Evolutionary conservation across 305 asterid genomes (phyloP).

Genomic region (Fraxinus angustifolia): DNA sequence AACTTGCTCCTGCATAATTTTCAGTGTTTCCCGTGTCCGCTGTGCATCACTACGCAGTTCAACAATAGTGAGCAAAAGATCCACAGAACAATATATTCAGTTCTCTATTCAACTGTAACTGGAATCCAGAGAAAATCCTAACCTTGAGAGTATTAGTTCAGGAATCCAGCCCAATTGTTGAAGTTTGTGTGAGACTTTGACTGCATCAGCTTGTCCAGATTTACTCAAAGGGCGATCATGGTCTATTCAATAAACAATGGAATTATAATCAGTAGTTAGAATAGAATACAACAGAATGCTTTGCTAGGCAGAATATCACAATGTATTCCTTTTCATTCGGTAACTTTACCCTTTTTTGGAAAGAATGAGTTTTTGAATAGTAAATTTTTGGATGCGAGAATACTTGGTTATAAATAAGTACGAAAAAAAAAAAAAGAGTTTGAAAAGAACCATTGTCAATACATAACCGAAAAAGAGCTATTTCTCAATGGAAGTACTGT

Average conservation of each 20-base stretch:
- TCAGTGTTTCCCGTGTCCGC: constrained; percentile 76
- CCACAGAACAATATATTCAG: background rate
- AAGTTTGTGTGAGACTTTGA: constrained; percentile 62
- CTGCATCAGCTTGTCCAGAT: constrained; percentile 73
- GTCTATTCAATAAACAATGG: constrained; percentile 36
- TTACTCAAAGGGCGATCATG: constrained; percentile 89
- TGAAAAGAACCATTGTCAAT: no score
- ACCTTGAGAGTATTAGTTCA: constrained; percentile 78
- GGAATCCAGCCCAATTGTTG: constrained; percentile 83
- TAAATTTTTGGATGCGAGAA: no score
- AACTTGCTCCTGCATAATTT: constrained; percentile 77
- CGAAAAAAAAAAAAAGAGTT: no score
- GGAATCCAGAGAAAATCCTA: constrained; percentile 2
- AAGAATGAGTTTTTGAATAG: no score
- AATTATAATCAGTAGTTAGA: background rate
- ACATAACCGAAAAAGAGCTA: background rate
- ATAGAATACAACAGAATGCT: background rate
- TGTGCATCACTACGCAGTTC: constrained; percentile 58
- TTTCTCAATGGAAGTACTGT: background rate
- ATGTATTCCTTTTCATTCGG: background rate
- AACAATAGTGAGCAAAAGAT: constrained; percentile 16
- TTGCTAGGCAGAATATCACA: background rate
- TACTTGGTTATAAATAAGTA: no score
- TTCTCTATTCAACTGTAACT: background rate
- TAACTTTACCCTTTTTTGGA: background rate